These are phyloP conservation scores for Prinsepia uniflora DNA, from an alignment of 306 rosid genomes.

Conservation along the genomic window DNA sequence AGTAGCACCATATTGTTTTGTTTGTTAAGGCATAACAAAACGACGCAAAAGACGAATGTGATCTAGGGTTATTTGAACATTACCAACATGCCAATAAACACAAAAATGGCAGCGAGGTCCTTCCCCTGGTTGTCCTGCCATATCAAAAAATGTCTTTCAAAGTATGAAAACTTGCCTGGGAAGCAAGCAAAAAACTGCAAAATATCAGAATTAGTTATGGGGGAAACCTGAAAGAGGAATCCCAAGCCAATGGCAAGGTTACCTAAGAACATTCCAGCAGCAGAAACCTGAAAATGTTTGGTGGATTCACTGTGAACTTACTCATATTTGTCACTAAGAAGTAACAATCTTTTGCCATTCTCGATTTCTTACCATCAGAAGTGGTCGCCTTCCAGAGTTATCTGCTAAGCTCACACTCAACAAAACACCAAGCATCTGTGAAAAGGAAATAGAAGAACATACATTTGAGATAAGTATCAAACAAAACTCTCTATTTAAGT, in stretches of 20 bases:
- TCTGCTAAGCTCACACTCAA: slow-evolving; percentile 14
- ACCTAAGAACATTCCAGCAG: slow-evolving; percentile 12
- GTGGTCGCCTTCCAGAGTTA: slow-evolving; percentile 28
- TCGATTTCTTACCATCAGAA: slow-evolving; percentile 16
- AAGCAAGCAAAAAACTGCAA: not conserved
- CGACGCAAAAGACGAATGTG: not conserved
- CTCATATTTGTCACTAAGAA: not conserved
- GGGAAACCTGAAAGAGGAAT: slow-evolving; percentile 13
- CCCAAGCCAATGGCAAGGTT: slow-evolving; percentile 13
- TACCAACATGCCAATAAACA: slow-evolving; percentile 26
- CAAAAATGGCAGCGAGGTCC: slow-evolving; percentile 21
- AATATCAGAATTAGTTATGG: not conserved
- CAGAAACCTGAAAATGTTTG: slow-evolving; percentile 15
- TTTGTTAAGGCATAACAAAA: not conserved
- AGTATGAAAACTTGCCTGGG: not conserved
- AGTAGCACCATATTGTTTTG: not conserved
- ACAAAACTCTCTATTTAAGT: not conserved
- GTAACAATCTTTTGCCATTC: not conserved
- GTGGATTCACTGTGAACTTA: not conserved
- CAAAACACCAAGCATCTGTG: slow-evolving; percentile 7
- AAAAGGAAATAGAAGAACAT: no score
- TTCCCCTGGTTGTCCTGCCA: slow-evolving; percentile 7
- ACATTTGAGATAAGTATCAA: not conserved
- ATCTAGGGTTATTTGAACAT: not conserved
- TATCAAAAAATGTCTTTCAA: not conserved